These are phyloP conservation scores for Linnemannia zychae DNA, from an alignment of 192 early-diverging fungal genomes.

Conservation along the genomic window DNA sequence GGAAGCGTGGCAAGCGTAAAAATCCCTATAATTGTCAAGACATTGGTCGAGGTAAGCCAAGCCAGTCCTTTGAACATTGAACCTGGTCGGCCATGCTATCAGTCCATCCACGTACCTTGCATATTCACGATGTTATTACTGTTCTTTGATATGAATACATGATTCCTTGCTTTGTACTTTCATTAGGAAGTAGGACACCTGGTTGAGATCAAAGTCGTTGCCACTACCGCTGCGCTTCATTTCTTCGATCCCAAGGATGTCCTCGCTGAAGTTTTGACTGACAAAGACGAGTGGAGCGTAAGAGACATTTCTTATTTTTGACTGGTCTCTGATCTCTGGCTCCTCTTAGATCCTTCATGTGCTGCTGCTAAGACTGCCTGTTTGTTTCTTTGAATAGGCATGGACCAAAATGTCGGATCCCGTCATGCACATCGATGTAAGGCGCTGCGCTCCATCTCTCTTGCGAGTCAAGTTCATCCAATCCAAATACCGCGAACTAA, in stretches of 20 bases:
- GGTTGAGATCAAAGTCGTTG: constrained; percentile 82
- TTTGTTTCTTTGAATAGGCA: constrained; percentile 46
- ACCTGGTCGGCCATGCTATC: neutral
- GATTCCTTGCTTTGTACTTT: neutral
- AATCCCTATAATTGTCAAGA: constrained; percentile 78
- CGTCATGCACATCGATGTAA: constrained; percentile 93
- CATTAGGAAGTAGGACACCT: constrained; percentile 51
- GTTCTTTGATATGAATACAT: too few species aligned
- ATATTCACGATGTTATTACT: too few species aligned
- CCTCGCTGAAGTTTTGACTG: constrained; percentile 73
- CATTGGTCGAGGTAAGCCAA: constrained; percentile 61
- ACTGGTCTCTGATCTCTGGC: neutral
- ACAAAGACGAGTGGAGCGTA: constrained; percentile 92
- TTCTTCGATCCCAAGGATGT: constrained; percentile 77
- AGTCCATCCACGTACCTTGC: neutral
- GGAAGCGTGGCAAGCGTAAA: constrained; percentile 95
- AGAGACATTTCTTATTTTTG: constrained; percentile 5
- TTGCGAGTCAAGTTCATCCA: neutral
- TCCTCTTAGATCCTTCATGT: neutral
- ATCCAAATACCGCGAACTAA: neutral
- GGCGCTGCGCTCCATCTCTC: neutral
- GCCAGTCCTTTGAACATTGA: neutral
- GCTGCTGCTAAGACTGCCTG: neutral
- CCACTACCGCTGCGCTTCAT: constrained; percentile 86
- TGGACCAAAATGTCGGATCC: constrained; percentile 91